These are phyloP conservation scores for Graphiopsis chlorocephala DNA, from an alignment of 2,329 filamentous ascomycete genomes.

Conservation along the genomic window DNA sequence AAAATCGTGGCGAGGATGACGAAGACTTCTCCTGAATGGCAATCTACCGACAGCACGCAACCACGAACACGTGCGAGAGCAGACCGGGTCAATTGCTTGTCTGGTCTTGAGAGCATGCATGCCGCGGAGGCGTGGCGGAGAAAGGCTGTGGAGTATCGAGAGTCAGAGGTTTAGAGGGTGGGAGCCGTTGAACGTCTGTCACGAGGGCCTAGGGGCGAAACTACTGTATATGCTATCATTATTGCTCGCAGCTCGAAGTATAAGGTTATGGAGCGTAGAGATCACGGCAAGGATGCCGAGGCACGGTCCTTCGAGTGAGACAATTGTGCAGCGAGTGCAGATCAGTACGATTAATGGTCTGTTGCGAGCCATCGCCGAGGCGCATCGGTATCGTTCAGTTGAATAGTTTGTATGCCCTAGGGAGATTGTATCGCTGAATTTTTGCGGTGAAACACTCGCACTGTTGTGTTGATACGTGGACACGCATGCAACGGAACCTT, in stretches of 20 bases:
- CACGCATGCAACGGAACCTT: background rate
- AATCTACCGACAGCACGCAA: conserved; percentile 11
- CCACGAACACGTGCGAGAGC: background rate
- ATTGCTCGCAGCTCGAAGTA: background rate
- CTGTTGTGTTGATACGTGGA: background rate
- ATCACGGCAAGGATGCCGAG: background rate
- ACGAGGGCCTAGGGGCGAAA: background rate
- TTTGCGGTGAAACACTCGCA: background rate
- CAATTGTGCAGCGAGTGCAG: background rate
- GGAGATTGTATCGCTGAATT: background rate
- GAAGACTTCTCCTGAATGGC: conserved; percentile 28
- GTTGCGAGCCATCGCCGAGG: background rate
- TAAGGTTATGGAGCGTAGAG: conserved; percentile 1
- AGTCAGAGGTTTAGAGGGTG: background rate
- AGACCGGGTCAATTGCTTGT: background rate
- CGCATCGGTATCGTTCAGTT: background rate
- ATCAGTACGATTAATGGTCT: background rate
- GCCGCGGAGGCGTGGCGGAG: background rate
- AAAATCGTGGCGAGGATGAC: conserved; percentile 3
- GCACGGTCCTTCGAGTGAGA: background rate
- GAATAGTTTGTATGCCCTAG: background rate
- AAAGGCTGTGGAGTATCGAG: background rate
- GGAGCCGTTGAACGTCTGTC: background rate
- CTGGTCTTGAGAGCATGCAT: background rate
- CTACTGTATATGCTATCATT: background rate